These are phyloP conservation scores for Globisporangium carolinianum DNA, from an alignment of 352 stramenopile genomes.

Conservation along the genomic window DNA sequence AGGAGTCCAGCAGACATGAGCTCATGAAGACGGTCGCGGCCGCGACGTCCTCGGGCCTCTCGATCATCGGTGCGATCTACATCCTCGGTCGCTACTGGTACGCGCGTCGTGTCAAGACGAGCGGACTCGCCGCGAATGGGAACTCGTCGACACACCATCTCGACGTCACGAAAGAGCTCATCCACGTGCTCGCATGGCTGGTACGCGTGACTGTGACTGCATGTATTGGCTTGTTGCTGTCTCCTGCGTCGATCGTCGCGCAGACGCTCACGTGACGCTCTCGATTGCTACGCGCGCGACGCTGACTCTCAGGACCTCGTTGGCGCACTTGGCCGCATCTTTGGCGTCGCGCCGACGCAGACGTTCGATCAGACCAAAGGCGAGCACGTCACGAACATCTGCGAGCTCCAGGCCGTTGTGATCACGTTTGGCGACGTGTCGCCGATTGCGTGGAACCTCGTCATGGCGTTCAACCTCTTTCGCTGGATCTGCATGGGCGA, in stretches of 20 bases:
- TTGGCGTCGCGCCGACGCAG: conserved; percentile 54
- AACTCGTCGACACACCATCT: conserved; percentile 36
- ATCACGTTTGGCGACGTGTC: conserved; percentile 72
- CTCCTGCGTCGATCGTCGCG: too few species aligned
- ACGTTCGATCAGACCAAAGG: conserved; percentile 55
- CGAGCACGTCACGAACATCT: conserved; percentile 46
- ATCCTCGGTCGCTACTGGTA: conserved; percentile 84
- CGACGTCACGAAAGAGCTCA: conserved; percentile 81
- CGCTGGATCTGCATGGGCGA: conserved; percentile 78
- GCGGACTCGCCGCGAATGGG: conserved; percentile 13
- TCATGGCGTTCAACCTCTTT: conserved; percentile 81
- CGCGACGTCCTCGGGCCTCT: conserved; percentile 67
- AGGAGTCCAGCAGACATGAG: conserved; percentile 6
- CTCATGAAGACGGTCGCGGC: conserved; percentile 43
- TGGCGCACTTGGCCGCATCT: conserved; percentile 59
- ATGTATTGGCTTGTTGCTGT: neutral
- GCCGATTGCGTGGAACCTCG: conserved; percentile 78
- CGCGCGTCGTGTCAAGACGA: conserved; percentile 37
- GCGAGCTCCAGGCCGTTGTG: conserved; percentile 70
- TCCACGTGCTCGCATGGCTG: conserved; percentile 80
- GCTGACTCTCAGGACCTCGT: conserved; percentile 44
- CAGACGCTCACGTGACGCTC: too few species aligned
- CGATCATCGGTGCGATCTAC: conserved; percentile 74
- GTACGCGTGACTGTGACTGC: conserved; percentile 20
- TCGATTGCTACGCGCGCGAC: too few species aligned